Conservation (phyloP, 1,139 yeast species). For the Yamadazyma dushanensis region DNA sequence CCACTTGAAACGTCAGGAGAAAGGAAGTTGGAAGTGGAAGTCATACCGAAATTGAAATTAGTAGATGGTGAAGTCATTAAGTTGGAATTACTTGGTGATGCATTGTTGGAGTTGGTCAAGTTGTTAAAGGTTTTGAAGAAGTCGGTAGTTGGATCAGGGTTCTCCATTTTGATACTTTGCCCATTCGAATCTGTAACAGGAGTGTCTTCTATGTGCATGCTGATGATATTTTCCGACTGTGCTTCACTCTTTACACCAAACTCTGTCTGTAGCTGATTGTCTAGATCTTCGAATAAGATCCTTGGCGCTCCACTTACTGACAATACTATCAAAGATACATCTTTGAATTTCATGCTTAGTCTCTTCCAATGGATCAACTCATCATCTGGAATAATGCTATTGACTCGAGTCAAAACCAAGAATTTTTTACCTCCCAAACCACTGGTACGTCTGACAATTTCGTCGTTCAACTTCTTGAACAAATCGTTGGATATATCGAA, state of each 20-base stretch:
- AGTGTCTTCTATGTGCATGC: neutral
- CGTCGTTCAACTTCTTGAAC: slow-evolving; percentile 38
- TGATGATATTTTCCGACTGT: neutral
- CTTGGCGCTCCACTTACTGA: slow-evolving; percentile 69
- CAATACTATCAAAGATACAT: slow-evolving; percentile 67
- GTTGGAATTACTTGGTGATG: slow-evolving; percentile 23
- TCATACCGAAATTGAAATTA: slow-evolving; percentile 15
- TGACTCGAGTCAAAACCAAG: slow-evolving; percentile 65
- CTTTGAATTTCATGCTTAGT: slow-evolving; percentile 58
- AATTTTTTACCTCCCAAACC: slow-evolving; percentile 56
- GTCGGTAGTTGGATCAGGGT: slow-evolving; percentile 12
- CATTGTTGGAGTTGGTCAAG: slow-evolving; percentile 22
- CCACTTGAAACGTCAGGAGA: slow-evolving; percentile 31
- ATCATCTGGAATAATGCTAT: slow-evolving; percentile 75
- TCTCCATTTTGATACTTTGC: slow-evolving; percentile 4
- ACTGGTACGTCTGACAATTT: slow-evolving; percentile 29
- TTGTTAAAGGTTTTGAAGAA: slow-evolving; percentile 18
- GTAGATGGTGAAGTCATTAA: slow-evolving; percentile 40
- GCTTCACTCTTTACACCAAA: neutral
- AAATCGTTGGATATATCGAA: slow-evolving; percentile 41
- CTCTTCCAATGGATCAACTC: slow-evolving; percentile 78
- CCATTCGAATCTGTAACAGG: neutral
- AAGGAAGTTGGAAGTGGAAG: slow-evolving; percentile 19
- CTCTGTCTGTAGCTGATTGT: neutral
- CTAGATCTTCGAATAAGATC: slow-evolving; percentile 34